Evolutionary conservation across 1,284 basidiomycete species (phyloP), one percentile per base, ranked within the genome.

Genomic region (Stygiomarasmius scandens): DNA sequence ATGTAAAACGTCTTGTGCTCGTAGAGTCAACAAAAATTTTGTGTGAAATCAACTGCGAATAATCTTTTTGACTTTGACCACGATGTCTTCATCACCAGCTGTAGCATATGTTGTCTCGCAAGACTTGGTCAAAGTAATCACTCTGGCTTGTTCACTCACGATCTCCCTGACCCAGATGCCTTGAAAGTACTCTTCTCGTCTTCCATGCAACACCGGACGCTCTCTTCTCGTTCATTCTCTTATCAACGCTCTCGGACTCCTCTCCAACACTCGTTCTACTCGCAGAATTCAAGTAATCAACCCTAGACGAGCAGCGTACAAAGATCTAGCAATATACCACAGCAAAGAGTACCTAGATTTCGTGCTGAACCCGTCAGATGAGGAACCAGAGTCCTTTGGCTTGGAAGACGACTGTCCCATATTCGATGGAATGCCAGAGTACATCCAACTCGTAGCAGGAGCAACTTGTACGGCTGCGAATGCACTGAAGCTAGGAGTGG

Each of bases 201-300:
- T 96, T 0, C 95, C 95, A 0, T 92, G 92, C 1, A 96, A 97
- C 69, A 77, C 70, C 52, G 87, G 88, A 14, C 82, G 95, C n/a
- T 95, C 94, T 0, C 69, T 84, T 0, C 69, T 93, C 4, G 92
- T 96, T 1, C 93, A 97, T 67, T 83, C 85, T 1, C 78, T 96
- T 11, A 75, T 87, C 53, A 77, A 77, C 27, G 72, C 84, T 0
- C 78, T 89, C 43, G 84, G 81, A 0, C 73, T 93, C 1, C 72
- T 90, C 38, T 71, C 73, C 14, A 55, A 61, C 2, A 63, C 65
- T 44, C 64, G 69, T 20, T 52, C 69, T 12, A 64, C 63, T 20
- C 62, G 69, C 16, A 66, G 62, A 8, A 65, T 89, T 45, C 74
- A 72, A 52, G 72, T 84, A 3, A 62, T 88, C 16, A 78, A 77